These are phyloP conservation scores for Saccharum spontaneum DNA, from an alignment of 176 grass and related monocot genomes.

Conservation along the genomic window DNA sequence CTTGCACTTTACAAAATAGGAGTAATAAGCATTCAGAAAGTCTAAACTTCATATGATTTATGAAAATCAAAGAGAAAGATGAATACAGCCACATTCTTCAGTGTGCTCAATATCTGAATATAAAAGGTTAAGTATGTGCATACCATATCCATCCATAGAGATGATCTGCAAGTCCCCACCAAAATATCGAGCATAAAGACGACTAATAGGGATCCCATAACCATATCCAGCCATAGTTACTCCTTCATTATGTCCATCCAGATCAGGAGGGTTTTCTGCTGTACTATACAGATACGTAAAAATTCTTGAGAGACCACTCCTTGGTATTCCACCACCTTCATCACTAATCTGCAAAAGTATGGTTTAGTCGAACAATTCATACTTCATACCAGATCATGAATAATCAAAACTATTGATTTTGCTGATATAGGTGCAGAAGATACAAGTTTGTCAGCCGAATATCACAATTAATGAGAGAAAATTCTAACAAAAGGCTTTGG, in stretches of 20 bases:
- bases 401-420: not conserved
- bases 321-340: constrained; percentile 96
- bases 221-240: constrained; percentile 95
- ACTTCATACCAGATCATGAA: not conserved
- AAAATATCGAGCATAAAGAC: constrained; percentile 95
- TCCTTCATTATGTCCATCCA: constrained; percentile 58
- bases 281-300: constrained; percentile 99
- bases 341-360: constrained; percentile 72
- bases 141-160: constrained; percentile 99
- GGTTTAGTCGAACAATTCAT: not conserved
- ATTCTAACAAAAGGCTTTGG: not conserved
- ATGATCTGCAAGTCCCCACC: constrained; percentile 96
- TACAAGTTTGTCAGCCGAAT: not conserved
- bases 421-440: not conserved
- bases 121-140: constrained; percentile 14
- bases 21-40: not conserved
- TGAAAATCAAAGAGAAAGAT: constrained; percentile 4
- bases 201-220: constrained; percentile 86
- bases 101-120: not conserved
- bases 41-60: not conserved
- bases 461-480: not conserved
- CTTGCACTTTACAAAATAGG: not conserved
- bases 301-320: constrained; percentile 89
- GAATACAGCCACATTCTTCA: constrained; percentile 7
- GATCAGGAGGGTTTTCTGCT: constrained; percentile 77